A percentile compares a stretch with the other conserved stretches of the same genome.
phyloP scores from a whole-genome alignment of 2,329 filamentous ascomycete genomes.

The Aspergillus aculeatus region DNA sequence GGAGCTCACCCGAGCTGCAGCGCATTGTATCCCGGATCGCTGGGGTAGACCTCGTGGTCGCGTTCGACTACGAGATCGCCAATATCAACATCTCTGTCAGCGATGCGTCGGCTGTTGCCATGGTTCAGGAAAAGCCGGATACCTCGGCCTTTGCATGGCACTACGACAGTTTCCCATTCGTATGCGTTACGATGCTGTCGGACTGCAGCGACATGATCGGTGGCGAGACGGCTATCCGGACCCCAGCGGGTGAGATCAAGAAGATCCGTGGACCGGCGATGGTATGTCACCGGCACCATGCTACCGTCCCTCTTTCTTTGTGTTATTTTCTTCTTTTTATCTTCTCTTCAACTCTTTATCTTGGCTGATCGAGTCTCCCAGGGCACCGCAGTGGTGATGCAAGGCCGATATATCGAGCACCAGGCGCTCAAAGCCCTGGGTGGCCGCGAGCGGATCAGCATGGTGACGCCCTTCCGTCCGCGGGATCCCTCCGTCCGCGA shows the following conservation, averaged over 20 bases:
- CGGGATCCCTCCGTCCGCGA: not conserved
- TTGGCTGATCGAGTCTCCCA: not conserved
- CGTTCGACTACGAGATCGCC: conserved; percentile 58
- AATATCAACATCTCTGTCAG: conserved; percentile 57
- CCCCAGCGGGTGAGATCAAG: not conserved
- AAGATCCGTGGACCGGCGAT: not conserved
- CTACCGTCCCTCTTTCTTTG: too few species aligned
- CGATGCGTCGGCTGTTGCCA: not conserved
- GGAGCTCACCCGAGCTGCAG: conserved; percentile 56
- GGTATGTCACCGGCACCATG: too few species aligned
- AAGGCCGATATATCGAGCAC: conserved; percentile 6
- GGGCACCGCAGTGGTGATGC: conserved; percentile 5
- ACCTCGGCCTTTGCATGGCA: conserved; percentile 10
- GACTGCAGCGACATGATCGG: conserved; percentile 62
- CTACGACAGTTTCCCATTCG: conserved; percentile 63
- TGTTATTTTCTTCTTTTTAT: too few species aligned
- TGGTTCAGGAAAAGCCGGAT: not conserved
- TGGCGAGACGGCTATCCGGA: conserved; percentile 50
- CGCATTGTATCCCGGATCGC: conserved; percentile 56
- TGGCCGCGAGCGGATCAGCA: conserved; percentile 1
- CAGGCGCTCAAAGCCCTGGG: not conserved
- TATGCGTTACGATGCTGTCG: conserved; percentile 64
- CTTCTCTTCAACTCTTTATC: too few species aligned
- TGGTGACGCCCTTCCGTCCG: conserved; percentile 1
- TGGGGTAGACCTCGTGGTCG: conserved; percentile 57